These are phyloP conservation scores for Diplodia seriata DNA, from an alignment of 2,329 filamentous ascomycete genomes.

Conservation along the genomic window DNA sequence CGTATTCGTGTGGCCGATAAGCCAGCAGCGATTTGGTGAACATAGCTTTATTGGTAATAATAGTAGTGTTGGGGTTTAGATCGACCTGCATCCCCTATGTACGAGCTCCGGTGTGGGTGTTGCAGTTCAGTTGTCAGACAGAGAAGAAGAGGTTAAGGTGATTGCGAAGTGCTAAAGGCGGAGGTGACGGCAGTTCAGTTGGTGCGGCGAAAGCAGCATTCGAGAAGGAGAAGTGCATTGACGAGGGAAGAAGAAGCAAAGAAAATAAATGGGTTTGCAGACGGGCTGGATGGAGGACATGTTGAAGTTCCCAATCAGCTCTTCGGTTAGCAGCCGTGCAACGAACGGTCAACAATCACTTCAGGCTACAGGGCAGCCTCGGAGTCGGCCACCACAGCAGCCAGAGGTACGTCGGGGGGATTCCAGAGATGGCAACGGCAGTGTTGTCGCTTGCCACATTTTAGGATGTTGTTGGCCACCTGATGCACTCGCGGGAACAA, in stretches of 20 bases:
- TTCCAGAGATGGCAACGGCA: background rate
- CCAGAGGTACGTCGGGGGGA: background rate
- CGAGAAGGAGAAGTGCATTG: too few species aligned
- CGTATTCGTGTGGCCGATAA: background rate
- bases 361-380: too few species aligned
- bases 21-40: background rate
- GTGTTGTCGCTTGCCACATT: background rate
- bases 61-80: background rate
- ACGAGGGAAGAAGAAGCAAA: too few species aligned
- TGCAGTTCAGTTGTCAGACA: too few species aligned
- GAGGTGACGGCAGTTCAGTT: too few species aligned
- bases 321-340: background rate
- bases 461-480: background rate
- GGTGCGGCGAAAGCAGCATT: too few species aligned
- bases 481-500: background rate
- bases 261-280: too few species aligned
- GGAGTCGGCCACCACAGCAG: background rate
- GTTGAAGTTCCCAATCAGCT: background rate
- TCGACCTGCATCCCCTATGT: background rate
- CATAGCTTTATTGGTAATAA: slow-evolving; percentile 2
- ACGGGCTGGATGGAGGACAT: too few species aligned
- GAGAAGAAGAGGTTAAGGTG: too few species aligned
- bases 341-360: background rate
- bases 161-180: too few species aligned
- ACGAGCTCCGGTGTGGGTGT: background rate